Evolutionary conservation across 1,284 basidiomycete species (phyloP).

Genomic region (Austroboletus niveus): DNA sequence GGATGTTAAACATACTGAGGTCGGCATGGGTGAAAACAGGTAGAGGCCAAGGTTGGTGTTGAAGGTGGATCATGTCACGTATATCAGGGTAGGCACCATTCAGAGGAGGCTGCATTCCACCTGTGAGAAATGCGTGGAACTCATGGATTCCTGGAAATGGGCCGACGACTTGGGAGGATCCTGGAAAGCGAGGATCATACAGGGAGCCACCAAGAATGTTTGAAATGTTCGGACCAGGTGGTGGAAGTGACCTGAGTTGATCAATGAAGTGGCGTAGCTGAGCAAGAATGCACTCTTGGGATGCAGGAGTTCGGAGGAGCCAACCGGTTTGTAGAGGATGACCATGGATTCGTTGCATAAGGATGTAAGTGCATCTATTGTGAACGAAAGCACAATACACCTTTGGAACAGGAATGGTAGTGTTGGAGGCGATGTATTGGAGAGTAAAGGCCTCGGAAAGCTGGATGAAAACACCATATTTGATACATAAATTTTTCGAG

Average conservation of each 20-base stretch:
- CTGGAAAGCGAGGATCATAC: background rate
- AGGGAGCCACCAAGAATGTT: constrained; percentile 2
- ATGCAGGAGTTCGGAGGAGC: background rate
- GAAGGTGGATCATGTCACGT: background rate
- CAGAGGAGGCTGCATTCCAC: background rate
- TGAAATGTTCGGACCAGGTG: background rate
- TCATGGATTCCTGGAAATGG: constrained; percentile 1
- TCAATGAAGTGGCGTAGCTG: background rate
- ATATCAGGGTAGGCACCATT: background rate
- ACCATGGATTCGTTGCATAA: constrained; percentile 8
- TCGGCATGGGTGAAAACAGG: constrained; percentile 5
- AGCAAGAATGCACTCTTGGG: background rate
- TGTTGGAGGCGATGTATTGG: background rate
- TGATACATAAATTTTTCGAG: background rate
- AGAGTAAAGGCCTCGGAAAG: constrained; percentile 1
- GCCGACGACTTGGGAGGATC: background rate
- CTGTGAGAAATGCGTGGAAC: constrained; percentile 1
- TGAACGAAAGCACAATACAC: constrained; percentile 1
- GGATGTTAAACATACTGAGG: constrained; percentile 1
- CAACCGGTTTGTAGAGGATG: background rate
- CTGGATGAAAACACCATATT: background rate
- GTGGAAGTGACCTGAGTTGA: background rate
- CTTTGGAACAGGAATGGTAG: constrained; percentile 5
- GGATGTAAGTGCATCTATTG: background rate
- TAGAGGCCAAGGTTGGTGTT: constrained; percentile 4